Base-by-base conservation (phyloP, 2,329 filamentous ascomycete species). In the Aspergillus alliaceus region DNA sequence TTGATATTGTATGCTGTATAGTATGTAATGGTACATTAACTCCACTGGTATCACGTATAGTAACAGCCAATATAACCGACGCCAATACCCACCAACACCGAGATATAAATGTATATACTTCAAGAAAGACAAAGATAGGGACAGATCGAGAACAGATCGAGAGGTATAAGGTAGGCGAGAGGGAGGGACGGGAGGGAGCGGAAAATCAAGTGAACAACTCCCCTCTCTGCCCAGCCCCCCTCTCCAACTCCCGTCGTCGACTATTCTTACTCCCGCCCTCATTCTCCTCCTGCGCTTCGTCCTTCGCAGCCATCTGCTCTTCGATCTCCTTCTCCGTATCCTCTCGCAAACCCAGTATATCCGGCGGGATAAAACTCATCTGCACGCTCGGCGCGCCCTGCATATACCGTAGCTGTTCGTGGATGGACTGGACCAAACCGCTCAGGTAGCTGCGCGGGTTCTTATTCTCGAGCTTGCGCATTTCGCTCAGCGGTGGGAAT, bases 321-420 rank as follows among this genome's bases (percentile, higher is more conserved):
- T 75, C 74, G 34, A 79, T 70, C 58, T 80, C 78, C 51, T 74
- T 72, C 63, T 81, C 79, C 7, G 78, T 72, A 20, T 81, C 79
- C 49, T 80, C 79, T 29, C 79, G 72, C 56, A 81, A 62, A 0
- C 81, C 85, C 18, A 83, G 81, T 6, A 95, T 81, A 68, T 93
- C 90, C 0, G 90, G 89, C 9, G 91, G 91, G 53, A 97, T 90
- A 44, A 86, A 83, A 64, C 86, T 85, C 76, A 92, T 89, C 73
- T 96, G 91, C 27, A 96, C 91, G 66, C 91, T 96, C 0, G 95
- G 95, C 7, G 91, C 91, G 35, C 87, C 84, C 68, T 90, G 82
- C 52, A 98, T 86, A 70, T 96, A 97, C 25, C 90, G 84, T 62
- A 99, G 76, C 75, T 98, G 93, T 73, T 96, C 91, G 42, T 86